phyloP scores from a whole-genome alignment of 495 filamentous ascomycete genomes.

The Xylaria acuta region DNA sequence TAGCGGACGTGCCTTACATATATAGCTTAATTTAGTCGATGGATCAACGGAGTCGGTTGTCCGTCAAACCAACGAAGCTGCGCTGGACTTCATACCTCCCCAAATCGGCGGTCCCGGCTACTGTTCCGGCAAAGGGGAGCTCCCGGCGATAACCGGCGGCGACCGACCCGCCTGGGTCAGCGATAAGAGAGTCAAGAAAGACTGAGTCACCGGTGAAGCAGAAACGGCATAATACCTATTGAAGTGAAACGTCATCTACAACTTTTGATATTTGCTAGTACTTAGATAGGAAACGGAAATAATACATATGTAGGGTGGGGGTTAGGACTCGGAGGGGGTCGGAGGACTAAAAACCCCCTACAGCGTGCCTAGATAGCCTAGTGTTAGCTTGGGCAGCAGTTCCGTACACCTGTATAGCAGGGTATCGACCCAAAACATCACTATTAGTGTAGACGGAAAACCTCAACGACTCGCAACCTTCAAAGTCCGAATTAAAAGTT shows the following conservation, averaged over 20 bases:
- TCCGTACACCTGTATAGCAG: background rate
- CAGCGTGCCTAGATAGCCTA: conserved; percentile 2
- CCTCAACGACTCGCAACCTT: background rate
- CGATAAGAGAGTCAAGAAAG: background rate
- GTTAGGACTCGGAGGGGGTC: background rate
- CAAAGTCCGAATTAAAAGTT: background rate
- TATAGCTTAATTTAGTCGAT: too few species aligned
- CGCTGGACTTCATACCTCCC: background rate
- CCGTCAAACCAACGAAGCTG: background rate
- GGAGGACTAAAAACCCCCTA: background rate
- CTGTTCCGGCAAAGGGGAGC: background rate
- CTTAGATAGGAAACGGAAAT: background rate
- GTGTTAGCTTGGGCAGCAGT: background rate
- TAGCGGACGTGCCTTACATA: too few species aligned
- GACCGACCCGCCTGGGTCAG: background rate
- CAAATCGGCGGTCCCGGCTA: background rate
- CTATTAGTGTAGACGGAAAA: background rate
- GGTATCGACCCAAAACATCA: background rate
- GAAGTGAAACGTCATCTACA: background rate
- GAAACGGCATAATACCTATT: background rate
- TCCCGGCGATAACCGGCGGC: conserved; percentile 22
- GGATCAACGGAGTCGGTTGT: too few species aligned
- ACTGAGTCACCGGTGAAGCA: conserved; percentile 19
- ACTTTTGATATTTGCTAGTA: background rate
- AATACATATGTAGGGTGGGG: background rate